Conservation (phyloP, 495 filamentous ascomycete species). For the Tuber aestivum region DNA sequence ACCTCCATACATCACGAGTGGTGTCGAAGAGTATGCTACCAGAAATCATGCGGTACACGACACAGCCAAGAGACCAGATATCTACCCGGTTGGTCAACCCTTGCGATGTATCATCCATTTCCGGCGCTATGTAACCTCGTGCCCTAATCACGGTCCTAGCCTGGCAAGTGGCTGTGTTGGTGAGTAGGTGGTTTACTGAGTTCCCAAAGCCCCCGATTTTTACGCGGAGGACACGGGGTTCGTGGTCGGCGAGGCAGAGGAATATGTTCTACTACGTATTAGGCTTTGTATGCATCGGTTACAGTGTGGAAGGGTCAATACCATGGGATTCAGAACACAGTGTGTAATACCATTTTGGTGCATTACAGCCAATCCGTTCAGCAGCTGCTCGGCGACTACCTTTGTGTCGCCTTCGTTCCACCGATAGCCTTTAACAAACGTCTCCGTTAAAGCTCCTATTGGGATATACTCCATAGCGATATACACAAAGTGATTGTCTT, state of each 20-base stretch:
- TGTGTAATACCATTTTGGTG: neutral
- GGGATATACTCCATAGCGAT: constrained; percentile 9
- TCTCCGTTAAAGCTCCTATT: neutral
- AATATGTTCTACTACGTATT: neutral
- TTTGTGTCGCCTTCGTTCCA: neutral
- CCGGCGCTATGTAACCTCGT: neutral
- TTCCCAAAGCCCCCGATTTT: constrained; percentile 13
- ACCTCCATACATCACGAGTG: neutral
- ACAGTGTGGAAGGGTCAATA: neutral
- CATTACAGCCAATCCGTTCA: constrained; percentile 1
- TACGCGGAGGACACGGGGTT: neutral
- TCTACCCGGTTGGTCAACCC: neutral
- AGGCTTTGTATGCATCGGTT: neutral
- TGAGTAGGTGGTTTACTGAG: neutral
- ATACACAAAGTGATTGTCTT: neutral
- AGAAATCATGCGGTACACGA: neutral
- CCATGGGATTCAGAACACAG: neutral
- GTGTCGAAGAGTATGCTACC: neutral
- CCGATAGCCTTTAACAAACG: neutral
- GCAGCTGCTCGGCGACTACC: neutral
- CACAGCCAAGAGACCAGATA: constrained; percentile 7
- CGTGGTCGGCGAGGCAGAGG: neutral
- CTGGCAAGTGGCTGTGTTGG: neutral
- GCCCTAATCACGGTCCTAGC: neutral
- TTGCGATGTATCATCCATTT: neutral